phyloP scores from a whole-genome alignment of 768 basidiomycete genomes.

The Termitomyces bulborhizus region DNA sequence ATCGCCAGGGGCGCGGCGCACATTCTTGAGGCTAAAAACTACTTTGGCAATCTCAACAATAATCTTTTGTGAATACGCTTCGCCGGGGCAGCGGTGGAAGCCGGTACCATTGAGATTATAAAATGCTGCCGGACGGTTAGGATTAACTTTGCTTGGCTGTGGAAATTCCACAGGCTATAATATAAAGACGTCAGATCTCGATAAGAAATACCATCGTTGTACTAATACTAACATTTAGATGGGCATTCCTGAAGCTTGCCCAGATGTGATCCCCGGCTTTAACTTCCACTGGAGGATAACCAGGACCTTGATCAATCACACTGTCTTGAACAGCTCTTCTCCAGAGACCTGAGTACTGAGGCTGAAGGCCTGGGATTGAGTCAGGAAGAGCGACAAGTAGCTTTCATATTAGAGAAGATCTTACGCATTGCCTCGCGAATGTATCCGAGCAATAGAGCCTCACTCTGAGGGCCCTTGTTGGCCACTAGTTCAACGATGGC shows the following conservation, averaged over 20 bases:
- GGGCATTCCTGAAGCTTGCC: slow-evolving; percentile 36
- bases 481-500: slow-evolving; percentile 31
- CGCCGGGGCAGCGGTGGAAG: slow-evolving; percentile 36
- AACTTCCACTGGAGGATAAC: slow-evolving; percentile 25
- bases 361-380: slow-evolving; percentile 24
- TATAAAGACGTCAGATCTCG: not conserved
- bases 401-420: not conserved
- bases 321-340: slow-evolving; percentile 27
- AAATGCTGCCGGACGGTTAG: slow-evolving; percentile 24
- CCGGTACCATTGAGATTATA: slow-evolving; percentile 29
- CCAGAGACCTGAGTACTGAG: slow-evolving; percentile 38
- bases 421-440: slow-evolving; percentile 45
- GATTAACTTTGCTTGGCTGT: slow-evolving; percentile 32
- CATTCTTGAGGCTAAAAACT: slow-evolving; percentile 38
- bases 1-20: slow-evolving; percentile 39
- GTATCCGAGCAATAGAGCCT: slow-evolving; percentile 38
- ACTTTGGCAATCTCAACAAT: slow-evolving; percentile 38
- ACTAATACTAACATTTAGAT: slow-evolving; percentile 27
- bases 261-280: slow-evolving; percentile 36
- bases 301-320: slow-evolving; percentile 28
- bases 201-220: not conserved
- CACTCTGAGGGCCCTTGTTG: slow-evolving; percentile 24
- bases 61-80: slow-evolving; percentile 27
- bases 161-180: slow-evolving; percentile 35
- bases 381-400: not conserved